Evolutionary conservation across 106 monocot genomes (phyloP).

Genomic region (Dendrobium catenatum): DNA sequence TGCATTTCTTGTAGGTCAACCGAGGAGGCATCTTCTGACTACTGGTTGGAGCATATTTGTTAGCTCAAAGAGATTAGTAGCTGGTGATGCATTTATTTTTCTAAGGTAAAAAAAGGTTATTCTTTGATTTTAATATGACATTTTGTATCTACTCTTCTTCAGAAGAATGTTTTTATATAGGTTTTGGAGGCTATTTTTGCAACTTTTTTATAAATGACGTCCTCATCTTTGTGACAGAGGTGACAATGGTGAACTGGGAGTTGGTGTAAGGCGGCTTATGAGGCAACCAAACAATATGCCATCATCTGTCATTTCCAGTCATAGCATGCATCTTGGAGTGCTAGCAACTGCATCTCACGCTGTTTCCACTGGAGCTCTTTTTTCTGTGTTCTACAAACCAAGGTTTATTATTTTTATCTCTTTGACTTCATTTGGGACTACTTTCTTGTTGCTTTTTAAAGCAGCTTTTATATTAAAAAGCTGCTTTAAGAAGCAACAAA

Average conservation of each 20-base stretch:
- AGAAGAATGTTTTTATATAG: background rate
- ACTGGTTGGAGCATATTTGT: slow-evolving; percentile 91
- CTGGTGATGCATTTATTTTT: slow-evolving; percentile 89
- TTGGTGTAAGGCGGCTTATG: slow-evolving; percentile 71
- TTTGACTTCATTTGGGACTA: no score
- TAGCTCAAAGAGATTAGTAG: slow-evolving; percentile 67
- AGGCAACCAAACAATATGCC: slow-evolving; percentile 76
- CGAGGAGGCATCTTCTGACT: slow-evolving; percentile 66
- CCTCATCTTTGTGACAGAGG: slow-evolving; percentile 27
- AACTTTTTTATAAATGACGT: background rate
- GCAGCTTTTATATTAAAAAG: no score
- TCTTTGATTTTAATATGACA: background rate
- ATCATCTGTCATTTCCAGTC: slow-evolving; percentile 84
- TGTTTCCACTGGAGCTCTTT: slow-evolving; percentile 72
- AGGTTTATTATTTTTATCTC: slow-evolving; percentile 25
- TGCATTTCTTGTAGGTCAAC: slow-evolving; percentile 54
- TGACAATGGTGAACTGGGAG: slow-evolving; percentile 73
- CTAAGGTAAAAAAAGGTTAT: slow-evolving; percentile 25
- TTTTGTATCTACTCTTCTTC: background rate
- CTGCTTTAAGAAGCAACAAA: background rate
- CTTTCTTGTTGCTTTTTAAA: no score
- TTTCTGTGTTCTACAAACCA: slow-evolving; percentile 86
- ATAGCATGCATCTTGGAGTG: slow-evolving; percentile 91
- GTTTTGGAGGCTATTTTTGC: background rate
- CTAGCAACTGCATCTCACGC: slow-evolving; percentile 95